Conservation (phyloP, 495 filamentous ascomycete species). For the Podospora appendiculata region DNA sequence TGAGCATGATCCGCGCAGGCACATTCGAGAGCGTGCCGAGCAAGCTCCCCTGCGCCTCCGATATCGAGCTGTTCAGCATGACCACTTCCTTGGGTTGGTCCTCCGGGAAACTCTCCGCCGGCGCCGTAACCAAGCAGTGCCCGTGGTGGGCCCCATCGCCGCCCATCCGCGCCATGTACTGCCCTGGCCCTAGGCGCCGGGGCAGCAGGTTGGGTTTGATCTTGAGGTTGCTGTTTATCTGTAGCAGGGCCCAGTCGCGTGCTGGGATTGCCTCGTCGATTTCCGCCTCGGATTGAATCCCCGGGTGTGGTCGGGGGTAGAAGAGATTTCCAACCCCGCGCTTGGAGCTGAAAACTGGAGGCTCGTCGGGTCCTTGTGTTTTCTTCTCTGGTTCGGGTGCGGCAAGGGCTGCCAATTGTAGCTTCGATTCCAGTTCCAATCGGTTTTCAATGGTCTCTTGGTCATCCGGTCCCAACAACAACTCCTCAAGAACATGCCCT, state of each 20-base stretch:
- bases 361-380: not conserved
- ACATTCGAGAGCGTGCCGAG: conserved; percentile 7
- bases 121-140: not conserved
- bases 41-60: not conserved
- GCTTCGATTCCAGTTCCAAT: not conserved
- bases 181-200: not conserved
- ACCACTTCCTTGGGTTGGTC: conserved; percentile 3
- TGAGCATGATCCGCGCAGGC: conserved; percentile 7
- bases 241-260: conserved; percentile 10
- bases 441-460: not conserved
- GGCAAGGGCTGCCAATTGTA: not conserved
- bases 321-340: not conserved
- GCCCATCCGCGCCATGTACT: not conserved
- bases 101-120: conserved; percentile 2
- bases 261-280: not conserved
- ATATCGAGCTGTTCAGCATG: not conserved
- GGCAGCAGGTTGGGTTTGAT: conserved; percentile 10
- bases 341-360: not conserved
- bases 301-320: not conserved
- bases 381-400: not conserved
- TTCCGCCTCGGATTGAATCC: not conserved
- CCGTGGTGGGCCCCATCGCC: not conserved
- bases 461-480: not conserved
- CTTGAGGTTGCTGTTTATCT: conserved; percentile 1
- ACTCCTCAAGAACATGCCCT: conserved; percentile 7